Conservation (phyloP, 1,284 basidiomycete genomes). For the Cutaneotrichosporon sp. region DNA sequence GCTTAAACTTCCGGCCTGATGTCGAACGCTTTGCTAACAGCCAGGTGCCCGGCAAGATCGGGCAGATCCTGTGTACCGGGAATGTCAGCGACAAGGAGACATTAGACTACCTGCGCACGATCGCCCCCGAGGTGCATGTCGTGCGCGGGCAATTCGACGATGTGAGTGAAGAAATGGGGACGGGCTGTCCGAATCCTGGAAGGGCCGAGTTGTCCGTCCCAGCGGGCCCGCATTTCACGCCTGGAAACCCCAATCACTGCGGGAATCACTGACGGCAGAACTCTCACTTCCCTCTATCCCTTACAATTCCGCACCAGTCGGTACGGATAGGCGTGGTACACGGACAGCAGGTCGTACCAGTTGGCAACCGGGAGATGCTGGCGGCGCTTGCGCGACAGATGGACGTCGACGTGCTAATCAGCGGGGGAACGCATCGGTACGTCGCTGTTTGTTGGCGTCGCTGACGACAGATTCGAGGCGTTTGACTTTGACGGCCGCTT, state of each 20-base stretch:
- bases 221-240: too few relatives aligned
- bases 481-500: constrained; percentile 86
- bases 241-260: background rate
- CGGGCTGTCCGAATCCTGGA: too few relatives aligned
- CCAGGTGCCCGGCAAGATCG: constrained; percentile 85
- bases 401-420: constrained; percentile 93
- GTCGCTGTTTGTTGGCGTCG: constrained; percentile 27
- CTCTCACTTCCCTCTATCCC: constrained; percentile 68
- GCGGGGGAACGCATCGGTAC: constrained; percentile 89
- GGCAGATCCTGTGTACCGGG: constrained; percentile 95
- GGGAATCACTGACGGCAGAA: constrained; percentile 21
- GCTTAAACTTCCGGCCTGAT: background rate
- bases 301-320: constrained; percentile 68
- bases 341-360: constrained; percentile 89
- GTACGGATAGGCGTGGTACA: constrained; percentile 90
- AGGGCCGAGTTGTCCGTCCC: too few relatives aligned
- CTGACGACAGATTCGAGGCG: constrained; percentile 71
- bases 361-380: constrained; percentile 83
- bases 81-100: constrained; percentile 98
- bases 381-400: constrained; percentile 84
- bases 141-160: constrained; percentile 96
- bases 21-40: background rate
- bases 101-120: constrained; percentile 93
- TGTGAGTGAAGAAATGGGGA: constrained; percentile 56
- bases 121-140: constrained; percentile 88